These are phyloP conservation scores for Nannizzia gypsea DNA, from an alignment of 2,329 filamentous ascomycete species.

Conservation along the genomic window DNA sequence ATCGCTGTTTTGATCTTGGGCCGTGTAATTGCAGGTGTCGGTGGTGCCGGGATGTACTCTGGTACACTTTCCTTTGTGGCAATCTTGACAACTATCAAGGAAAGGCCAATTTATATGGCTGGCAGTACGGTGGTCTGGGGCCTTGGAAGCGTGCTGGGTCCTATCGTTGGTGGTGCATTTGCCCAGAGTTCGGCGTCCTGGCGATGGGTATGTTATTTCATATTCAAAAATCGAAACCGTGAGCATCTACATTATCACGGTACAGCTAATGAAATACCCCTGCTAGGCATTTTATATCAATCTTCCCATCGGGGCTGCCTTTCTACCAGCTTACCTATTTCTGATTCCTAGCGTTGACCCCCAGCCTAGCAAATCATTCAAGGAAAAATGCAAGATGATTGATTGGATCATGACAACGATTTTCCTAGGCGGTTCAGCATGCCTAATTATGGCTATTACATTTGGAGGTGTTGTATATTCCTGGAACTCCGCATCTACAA, in stretches of 20 bases:
- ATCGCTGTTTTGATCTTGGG: conserved; percentile 39
- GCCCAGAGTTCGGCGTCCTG: conserved; percentile 20
- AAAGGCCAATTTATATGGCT: conserved; percentile 24
- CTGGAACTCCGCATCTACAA: conserved; percentile 37
- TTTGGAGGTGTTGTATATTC: conserved; percentile 40
- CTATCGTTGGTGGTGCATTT: conserved; percentile 29
- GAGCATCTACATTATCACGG: neutral
- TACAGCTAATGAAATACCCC: neutral
- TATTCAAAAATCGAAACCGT: neutral
- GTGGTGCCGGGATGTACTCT: conserved; percentile 25
- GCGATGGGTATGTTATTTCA: conserved; percentile 24
- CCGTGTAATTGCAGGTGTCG: conserved; percentile 25
- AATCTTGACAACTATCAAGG: conserved; percentile 15
- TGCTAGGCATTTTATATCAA: conserved; percentile 41
- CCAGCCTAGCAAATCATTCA: conserved; percentile 16
- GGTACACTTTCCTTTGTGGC: conserved; percentile 21
- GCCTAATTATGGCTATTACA: conserved; percentile 37
- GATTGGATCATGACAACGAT: conserved; percentile 38
- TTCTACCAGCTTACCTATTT: conserved; percentile 34
- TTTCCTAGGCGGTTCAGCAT: conserved; percentile 28
- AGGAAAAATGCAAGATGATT: conserved; percentile 22
- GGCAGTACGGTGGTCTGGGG: conserved; percentile 27
- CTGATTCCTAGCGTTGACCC: conserved; percentile 24
- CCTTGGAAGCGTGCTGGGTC: conserved; percentile 27
- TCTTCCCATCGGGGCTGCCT: conserved; percentile 35